Conservation (phyloP, 148 eudicot genomes). For the Rhododendron henanense region DNA sequence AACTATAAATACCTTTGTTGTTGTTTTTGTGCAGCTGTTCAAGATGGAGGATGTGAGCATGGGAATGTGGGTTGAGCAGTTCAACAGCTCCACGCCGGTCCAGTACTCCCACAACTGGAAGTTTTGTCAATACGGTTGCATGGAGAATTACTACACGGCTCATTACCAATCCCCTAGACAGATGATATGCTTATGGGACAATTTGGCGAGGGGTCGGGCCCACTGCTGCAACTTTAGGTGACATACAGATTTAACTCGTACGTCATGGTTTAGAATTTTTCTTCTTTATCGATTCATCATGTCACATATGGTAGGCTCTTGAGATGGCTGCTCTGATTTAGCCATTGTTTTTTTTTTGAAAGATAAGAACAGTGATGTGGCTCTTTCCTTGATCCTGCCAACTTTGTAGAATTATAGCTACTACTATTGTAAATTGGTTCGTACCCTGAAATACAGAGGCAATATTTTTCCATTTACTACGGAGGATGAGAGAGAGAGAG, state of each 20-base stretch:
- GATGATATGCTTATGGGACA: constrained; percentile 85
- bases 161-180: constrained; percentile 96
- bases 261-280: neutral
- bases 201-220: constrained; percentile 64
- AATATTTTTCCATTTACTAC: neutral
- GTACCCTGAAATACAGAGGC: neutral
- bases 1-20: neutral
- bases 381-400: neutral
- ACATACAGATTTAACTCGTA: neutral
- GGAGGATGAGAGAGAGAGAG: neutral
- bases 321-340: neutral
- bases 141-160: constrained; percentile 84
- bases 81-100: constrained; percentile 68
- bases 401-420: neutral
- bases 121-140: constrained; percentile 91
- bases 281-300: neutral
- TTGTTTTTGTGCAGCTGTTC: constrained; percentile 52
- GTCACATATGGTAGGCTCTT: neutral
- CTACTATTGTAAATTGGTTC: neutral
- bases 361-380: neutral
- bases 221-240: constrained; percentile 76
- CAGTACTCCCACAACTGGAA: constrained; percentile 88
- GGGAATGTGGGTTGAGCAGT: constrained; percentile 99
- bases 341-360: neutral
- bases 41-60: constrained; percentile 99